Base-by-base conservation (phyloP, 2,329 filamentous ascomycete genomes). In the Cadophora sp. region DNA sequence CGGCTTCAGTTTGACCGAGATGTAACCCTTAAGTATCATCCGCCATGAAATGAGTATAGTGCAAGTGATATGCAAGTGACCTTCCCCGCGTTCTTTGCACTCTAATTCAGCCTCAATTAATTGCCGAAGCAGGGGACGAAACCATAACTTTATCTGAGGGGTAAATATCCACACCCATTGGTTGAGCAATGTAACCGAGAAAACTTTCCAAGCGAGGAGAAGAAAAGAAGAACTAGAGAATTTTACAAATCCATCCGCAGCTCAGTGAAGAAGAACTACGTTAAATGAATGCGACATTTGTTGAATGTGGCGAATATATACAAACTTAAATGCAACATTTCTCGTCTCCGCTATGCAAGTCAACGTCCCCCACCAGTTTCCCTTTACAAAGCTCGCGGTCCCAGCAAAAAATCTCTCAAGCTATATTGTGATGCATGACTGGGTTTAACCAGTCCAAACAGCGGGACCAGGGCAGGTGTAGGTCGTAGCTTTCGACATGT, bases 381-480 rank as follows among this genome's bases (percentile, higher is more conserved):
- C 36, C 43, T 27, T 36, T 43, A 7, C 13, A 13, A n/a, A 13
- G 7, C 16, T 30, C 22, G n/a, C 22, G 24, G 11, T 13, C 22
- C n/a, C 13, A 20, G 3, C 13, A 16, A 43, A 9, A 24, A 5
- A 2, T n/a, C 9, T 33, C 27, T 6, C 27, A 6, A 6, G 27
- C 27, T 30, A 30, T 30, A 30, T 30, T 30, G 27, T 30, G 4
- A 30, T 30, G 27, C 27, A 30, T 30, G 27, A 30, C 27, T 30
- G 27, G 6, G 27, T 33, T 50, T 48, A 68, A 22, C 67, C 64
- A 59, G 67, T 71, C 83, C 83, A 85, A 14, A 85, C 81, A 53
- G 77, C 79, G 1, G 83, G 83, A 16, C 83, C 83, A 1, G 83
- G 83, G 60, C 74, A 75, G 4, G 78, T 84, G 71, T 85, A 85